Evolutionary conservation across 139 green algal genomes (phyloP).

Genomic region (Gonium pectorale): DNA sequence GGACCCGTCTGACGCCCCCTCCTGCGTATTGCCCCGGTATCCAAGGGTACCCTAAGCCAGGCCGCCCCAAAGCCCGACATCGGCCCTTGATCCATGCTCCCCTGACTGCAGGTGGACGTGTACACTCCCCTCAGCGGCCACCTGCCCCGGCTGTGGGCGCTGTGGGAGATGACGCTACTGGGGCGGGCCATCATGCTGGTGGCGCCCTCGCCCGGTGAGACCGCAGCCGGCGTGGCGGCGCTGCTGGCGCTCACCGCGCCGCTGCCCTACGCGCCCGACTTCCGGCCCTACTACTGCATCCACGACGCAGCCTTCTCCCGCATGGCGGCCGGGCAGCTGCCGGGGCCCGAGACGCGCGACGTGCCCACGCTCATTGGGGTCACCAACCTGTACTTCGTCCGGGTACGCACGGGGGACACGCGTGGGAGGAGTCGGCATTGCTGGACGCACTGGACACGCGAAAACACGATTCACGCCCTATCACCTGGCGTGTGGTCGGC

Average conservation of each 20-base stretch:
- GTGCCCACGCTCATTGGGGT: conserved; percentile 85
- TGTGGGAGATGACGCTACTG: conserved; percentile 90
- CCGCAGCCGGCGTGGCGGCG: conserved; percentile 75
- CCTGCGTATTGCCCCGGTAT: too few relatives aligned
- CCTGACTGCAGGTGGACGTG: conserved; percentile 41
- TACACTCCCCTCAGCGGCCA: conserved; percentile 46
- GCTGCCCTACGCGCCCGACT: conserved; percentile 86
- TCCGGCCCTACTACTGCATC: conserved; percentile 94
- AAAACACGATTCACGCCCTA: too few relatives aligned
- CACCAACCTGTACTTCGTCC: conserved; percentile 94
- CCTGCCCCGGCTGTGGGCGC: conserved; percentile 70
- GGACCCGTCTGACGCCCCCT: too few relatives aligned
- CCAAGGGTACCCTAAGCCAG: too few relatives aligned
- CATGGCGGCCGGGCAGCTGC: conserved; percentile 60
- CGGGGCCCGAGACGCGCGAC: conserved; percentile 39
- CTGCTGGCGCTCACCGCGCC: conserved; percentile 81
- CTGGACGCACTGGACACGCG: too few relatives aligned
- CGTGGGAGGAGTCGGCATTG: too few relatives aligned
- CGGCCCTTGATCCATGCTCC: too few relatives aligned
- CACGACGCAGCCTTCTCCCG: conserved; percentile 84
- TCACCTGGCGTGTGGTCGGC: too few relatives aligned
- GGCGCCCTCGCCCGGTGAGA: conserved; percentile 75
- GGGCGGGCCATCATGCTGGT: conserved; percentile 86
- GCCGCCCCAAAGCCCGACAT: too few relatives aligned
- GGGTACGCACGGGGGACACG: too few relatives aligned